Base-by-base conservation (phyloP, 1,284 basidiomycete genomes). In the Cutaneotrichosporon mucoides region DNA sequence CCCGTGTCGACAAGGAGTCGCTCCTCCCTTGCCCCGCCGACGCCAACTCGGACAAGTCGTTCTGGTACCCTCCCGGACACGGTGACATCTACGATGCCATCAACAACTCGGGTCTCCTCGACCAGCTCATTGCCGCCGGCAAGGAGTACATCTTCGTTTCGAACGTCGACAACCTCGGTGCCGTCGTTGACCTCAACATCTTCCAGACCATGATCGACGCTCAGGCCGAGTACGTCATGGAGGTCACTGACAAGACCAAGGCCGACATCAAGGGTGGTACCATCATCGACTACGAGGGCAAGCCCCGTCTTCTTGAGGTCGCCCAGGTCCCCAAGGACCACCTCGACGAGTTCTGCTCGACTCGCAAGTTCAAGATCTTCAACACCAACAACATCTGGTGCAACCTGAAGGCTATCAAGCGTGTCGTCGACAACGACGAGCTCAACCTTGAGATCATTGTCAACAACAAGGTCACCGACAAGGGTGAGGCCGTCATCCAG, bases 251-350 rank as follows among this genome's bases (percentile, higher is more conserved):
- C 84, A 99, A 99, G 87, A 99, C 96, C 76, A 99, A 99, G 84
- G 96, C 96, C 61, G 95, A 99, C 79, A 88, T 99, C 81, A 99
- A 99, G 86, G 96, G 96, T 84, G 96, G 96, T 81, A 99, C 96
- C 55, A 84, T 96, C 70, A 93, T 97, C 74, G 91, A 97, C 79
- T 97, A 97, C 77, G 90, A 99, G 52, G 96, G 95, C 60, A 87
- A 86, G 45, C 86, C 98, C 63, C 88, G 73, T 67, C 83, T 99
- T 48, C 88, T 99, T 64, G 96, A 99, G 82, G 94, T 99, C 64
- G 96, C 96, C 16, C 96, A 99, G 80, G 96, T 99, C 34, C 92
- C 96, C 45, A 90, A 88, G 53, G 96, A 99, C 79, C 96, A 99
- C 76, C 86, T 94, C 55, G 94, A 99, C 79, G 95, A 99, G 80